Evolutionary conservation across 2,329 filamentous ascomycete genomes (phyloP).

Genomic region (Xenosphaeropsis pyriputrescens): DNA sequence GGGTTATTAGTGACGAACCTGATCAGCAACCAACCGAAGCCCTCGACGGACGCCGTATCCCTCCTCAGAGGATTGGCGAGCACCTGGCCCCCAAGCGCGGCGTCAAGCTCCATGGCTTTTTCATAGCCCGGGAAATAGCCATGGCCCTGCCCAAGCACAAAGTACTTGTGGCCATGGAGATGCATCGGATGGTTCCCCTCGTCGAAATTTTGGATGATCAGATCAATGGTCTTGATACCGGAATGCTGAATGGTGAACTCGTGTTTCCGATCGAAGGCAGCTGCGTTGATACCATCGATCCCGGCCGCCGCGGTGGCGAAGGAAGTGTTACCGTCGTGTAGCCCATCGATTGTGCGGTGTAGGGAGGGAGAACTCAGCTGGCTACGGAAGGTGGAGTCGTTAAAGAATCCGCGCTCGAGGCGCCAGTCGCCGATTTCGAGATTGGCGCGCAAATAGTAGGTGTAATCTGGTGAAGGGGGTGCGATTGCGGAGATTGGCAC

Average conservation of each 20-base stretch:
- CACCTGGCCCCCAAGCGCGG: no score
- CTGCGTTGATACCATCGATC: constrained; percentile 32
- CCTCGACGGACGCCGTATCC: constrained; percentile 36
- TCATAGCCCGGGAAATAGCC: constrained; percentile 35
- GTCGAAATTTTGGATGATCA: constrained; percentile 67
- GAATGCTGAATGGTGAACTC: constrained; percentile 52
- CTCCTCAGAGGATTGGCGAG: constrained; percentile 28
- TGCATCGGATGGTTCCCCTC: constrained; percentile 57
- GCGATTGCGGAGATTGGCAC: constrained; percentile 27
- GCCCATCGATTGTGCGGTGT: constrained; percentile 31
- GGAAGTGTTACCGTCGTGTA: constrained; percentile 25
- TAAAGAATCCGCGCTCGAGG: constrained; percentile 42
- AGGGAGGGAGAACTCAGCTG: constrained; percentile 31
- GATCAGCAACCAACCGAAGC: constrained; percentile 37
- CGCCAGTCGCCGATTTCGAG: constrained; percentile 44
- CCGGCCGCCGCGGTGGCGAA: constrained; percentile 23
- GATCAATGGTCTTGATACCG: constrained; percentile 46
- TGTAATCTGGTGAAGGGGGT: constrained; percentile 31
- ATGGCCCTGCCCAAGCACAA: constrained; percentile 44
- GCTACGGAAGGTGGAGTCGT: constrained; percentile 36
- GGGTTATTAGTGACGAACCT: constrained; percentile 41
- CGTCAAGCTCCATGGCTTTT: constrained; percentile 20
- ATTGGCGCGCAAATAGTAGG: constrained; percentile 38
- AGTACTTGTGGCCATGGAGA: constrained; percentile 65
- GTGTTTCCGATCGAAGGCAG: constrained; percentile 24